Evolutionary conservation across 768 basidiomycete genomes (phyloP), one percentile per base, ranked within the genome.

Genomic region (Lactifluus echinatus): DNA sequence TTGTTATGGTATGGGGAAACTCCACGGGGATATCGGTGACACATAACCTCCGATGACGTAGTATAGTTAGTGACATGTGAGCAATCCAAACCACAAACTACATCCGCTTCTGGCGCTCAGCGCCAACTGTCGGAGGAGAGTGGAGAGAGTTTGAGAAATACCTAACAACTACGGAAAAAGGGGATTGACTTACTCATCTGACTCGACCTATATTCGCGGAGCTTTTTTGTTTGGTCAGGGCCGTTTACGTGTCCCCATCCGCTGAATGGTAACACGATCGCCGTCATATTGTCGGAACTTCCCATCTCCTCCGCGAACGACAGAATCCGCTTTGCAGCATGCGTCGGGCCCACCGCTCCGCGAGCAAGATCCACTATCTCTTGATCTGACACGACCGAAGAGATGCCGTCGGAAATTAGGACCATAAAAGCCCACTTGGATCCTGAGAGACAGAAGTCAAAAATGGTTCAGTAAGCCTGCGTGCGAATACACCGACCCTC

Each of bases 301-400:
- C 85, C 85, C 45, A 93, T 72, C 59, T 93, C 90, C 71, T 97
- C 88, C 1, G 91, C 86, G 66, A 92, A 97, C 21, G 82, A 72
- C 6, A 97, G 72, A 42, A 98, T 93, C 14, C 79, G 77, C 29
- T 86, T 77, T 3, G 95, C 94, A n/a, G 92, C 94, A 29, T 72
- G 71, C 65, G 81, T 83, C 0, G 95, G 95, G 64, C 84, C 80
- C 8, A 72, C 68, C 7, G 86, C 82, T 44, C 76, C 76, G 49
- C 93, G 78, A 6, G 85, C 87, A 43, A 99, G 82, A 69, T 98
- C 96, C 31, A 90, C 83, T 59, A 99, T 86, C 72, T 99, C 96
- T 60, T 90, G 88, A 68, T 98, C 93, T 0, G 93, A 93, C 42
- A 96, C 77, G 45, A 89, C 79, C 34, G 90, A 91, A 1, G 93